These are phyloP conservation scores for Aspergillus sclerotialis DNA, from an alignment of 2,329 filamentous ascomycete species.

Conservation along the genomic window DNA sequence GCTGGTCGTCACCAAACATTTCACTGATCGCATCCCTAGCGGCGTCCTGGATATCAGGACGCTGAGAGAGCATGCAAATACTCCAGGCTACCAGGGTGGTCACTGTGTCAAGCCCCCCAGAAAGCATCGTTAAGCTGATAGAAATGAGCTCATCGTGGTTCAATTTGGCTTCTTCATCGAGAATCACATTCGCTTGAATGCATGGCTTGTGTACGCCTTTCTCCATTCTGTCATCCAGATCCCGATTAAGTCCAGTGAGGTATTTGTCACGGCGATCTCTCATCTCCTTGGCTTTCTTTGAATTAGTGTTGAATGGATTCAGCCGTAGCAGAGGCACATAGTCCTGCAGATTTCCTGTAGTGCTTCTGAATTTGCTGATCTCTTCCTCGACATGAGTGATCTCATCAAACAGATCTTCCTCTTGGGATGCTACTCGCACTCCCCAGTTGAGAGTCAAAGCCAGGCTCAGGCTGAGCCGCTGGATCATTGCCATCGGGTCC, in stretches of 20 bases:
- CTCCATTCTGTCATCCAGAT: slow-evolving; percentile 54
- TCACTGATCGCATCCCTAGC: slow-evolving; percentile 52
- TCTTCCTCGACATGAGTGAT: slow-evolving; percentile 68
- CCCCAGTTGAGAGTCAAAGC: slow-evolving; percentile 62
- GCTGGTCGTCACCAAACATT: slow-evolving; percentile 45
- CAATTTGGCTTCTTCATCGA: slow-evolving; percentile 56
- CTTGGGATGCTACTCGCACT: slow-evolving; percentile 51
- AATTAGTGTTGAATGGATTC: slow-evolving; percentile 56
- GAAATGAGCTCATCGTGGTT: slow-evolving; percentile 57
- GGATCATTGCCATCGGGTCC: slow-evolving; percentile 63
- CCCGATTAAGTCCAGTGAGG: slow-evolving; percentile 49
- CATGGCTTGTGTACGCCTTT: slow-evolving; percentile 56
- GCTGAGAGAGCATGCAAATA: slow-evolving; percentile 52
- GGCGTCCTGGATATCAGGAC: slow-evolving; percentile 56
- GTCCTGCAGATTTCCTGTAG: slow-evolving; percentile 73
- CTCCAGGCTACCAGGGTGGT: slow-evolving; percentile 61
- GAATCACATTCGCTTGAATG: slow-evolving; percentile 61
- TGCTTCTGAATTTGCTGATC: slow-evolving; percentile 67
- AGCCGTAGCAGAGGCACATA: slow-evolving; percentile 67
- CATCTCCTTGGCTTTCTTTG: slow-evolving; percentile 53
- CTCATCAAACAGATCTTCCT: slow-evolving; percentile 60
- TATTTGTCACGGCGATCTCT: slow-evolving; percentile 55
- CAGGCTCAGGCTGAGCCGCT: slow-evolving; percentile 56
- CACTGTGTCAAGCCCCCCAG: slow-evolving; percentile 60
- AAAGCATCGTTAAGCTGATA: slow-evolving; percentile 63